Evolutionary conservation across 2,329 filamentous ascomycete species (phyloP), one percentile per base, ranked within the genome.

Genomic region (Phaeosphaeria sp.): DNA sequence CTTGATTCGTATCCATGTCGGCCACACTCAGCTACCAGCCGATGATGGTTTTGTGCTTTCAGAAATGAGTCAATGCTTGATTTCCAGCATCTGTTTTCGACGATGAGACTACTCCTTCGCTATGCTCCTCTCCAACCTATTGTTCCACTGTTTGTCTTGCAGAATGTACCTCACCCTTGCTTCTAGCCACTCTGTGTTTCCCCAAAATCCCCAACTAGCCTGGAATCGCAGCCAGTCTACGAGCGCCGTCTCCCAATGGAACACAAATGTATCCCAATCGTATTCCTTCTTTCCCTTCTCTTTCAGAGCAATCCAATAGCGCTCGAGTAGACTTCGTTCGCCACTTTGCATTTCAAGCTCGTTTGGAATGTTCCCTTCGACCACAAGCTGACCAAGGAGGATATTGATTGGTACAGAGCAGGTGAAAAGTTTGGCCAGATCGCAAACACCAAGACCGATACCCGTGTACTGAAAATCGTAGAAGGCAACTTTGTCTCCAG

Each of bases 391-490:
- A n/a, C n/a, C n/a, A n/a, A n/a, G n/a, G n/a, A n/a, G n/a, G n/a
- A 89, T 81, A 2, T 75, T 61, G 6, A 85, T 39, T 0, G 87
- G 86, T 0, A 90, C 81, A 2, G 87, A 89, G 71, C 87, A 89
- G 0, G 87, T 90, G 58, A 89, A 88, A 0, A 90, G 72, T 67
- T 90, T 90, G 1, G 87, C 87, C 0, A 90, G 76, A 69, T 91
- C 89, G 61, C 87, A 88, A 0, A 86, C 87, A 0, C 88, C 88
- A 0, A 90, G 70, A 0, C 88, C 88, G 0, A 89, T 73, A 0
- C 89, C 89, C 0, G 85, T 82, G 63, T 91, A 91, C 64, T 91
- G 88, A 55, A 91, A 91, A 68, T 91, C 89, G 65, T 87, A 90
- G 61, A 91, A 88, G 0, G 86, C 87, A 1, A 87, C 86, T 3